A percentile compares a stretch with the other conserved stretches of the same genome.
These are phyloP conservation scores for Neotropicomus parvogracilis DNA, from an alignment of 1,284 basidiomycete species.

Conservation along the genomic window DNA sequence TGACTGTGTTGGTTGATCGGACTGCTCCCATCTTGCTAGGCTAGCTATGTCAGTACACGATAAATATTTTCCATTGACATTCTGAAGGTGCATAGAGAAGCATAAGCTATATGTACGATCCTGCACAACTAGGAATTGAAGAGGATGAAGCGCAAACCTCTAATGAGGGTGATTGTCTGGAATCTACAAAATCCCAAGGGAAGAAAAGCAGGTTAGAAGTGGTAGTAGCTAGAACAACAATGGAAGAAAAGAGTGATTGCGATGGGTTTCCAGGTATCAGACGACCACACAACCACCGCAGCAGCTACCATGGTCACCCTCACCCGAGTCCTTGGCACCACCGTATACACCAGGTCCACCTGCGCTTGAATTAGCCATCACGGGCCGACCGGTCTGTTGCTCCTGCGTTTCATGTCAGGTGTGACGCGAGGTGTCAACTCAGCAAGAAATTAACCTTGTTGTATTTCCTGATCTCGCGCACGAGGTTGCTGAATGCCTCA, in stretches of 20 bases:
- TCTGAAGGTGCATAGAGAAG: conserved; percentile 10
- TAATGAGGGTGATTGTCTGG: conserved; percentile 5
- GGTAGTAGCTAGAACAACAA: conserved; percentile 9
- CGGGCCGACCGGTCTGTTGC: conserved; percentile 43
- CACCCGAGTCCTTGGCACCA: conserved; percentile 29
- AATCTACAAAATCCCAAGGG: conserved; percentile 15
- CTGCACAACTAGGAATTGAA: conserved; percentile 7
- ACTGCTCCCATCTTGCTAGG: neutral
- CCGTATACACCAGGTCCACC: conserved; percentile 36
- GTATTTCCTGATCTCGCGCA: conserved; percentile 94
- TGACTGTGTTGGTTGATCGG: neutral
- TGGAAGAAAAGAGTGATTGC: conserved; percentile 3
- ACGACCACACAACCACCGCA: conserved; percentile 58
- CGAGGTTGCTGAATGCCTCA: conserved; percentile 96
- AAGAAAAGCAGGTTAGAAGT: conserved; percentile 14
- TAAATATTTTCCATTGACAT: conserved; percentile 1
- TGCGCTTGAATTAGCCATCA: conserved; percentile 29
- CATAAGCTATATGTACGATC: conserved; percentile 27
- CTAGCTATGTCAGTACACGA: conserved; percentile 3
- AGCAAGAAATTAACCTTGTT: conserved; percentile 63
- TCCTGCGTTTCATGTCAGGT: conserved; percentile 32
- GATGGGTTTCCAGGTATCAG: conserved; percentile 29
- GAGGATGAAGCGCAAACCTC: conserved; percentile 4
- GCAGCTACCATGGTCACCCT: conserved; percentile 50
- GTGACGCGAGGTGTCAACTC: conserved; percentile 5